Evolutionary conservation across 345 rosid genomes (phyloP), one percentile per base, ranked within the genome.

Genomic region (Isatis tinctoria): DNA sequence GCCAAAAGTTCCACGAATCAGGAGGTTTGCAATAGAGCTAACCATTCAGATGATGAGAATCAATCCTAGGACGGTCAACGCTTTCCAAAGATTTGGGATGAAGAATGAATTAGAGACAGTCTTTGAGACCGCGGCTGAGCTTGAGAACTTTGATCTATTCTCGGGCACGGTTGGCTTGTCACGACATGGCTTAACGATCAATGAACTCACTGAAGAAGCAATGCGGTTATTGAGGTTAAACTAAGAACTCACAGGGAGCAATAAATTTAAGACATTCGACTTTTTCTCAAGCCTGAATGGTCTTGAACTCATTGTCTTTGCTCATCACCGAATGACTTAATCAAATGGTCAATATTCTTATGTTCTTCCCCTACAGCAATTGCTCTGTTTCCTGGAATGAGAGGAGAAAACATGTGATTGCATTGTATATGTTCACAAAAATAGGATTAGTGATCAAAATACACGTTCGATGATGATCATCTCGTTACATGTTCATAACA

Each of bases 11-110:
- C 98, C 97, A 26, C 82, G 97, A 81, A 88, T 91, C 48, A 80
- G 98, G 60, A 82, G 97, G 72, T 91, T 91, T 69, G 75, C 90
- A 56, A 82, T 94, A 59, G 98, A 94, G 79, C 60, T 94, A 75
- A 85, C 90, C 44, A 86, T 90, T 39, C 77, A 82, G 85, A 86
- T 90, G 97, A 93, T 93, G 89, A 75, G 51, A 67, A 76, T 78
- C 65, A 82, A 79, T 66, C 26, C 43, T 44, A 27, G 39, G 20
- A 85, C 82, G n/a, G 45, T 77, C 22, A 41, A 44, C n/a, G 65
- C 58, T 61, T 87, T 89, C 57, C 70, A 57, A 67, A 61, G 60
- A 1, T 63, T 80, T 52, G 85, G 84, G 28, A 45, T 93, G 86
- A 88, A 75, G 79, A 68, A 79, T 66, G 87, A 79, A 47, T 77